Percentiles rank a stretch among this genome's conserved stretches.
These are phyloP conservation scores for Solanum ahanhuiri DNA, from an alignment of 257 asterid genomes.

Conservation along the genomic window DNA sequence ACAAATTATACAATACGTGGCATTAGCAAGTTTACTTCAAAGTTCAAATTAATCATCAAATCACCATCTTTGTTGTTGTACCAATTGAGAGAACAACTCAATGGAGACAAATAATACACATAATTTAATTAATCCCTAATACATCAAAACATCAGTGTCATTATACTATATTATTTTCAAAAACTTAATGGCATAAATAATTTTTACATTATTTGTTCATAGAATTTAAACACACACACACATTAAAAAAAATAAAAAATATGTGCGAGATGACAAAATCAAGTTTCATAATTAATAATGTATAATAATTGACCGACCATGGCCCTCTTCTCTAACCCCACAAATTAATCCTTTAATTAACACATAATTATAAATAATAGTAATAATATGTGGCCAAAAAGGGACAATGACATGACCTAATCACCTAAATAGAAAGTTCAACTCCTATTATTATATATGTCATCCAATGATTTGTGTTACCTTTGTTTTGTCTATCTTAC, in stretches of 20 bases:
- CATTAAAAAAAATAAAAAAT: too few species aligned
- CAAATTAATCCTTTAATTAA: background rate
- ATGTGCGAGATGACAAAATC: background rate
- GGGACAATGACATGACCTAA: conserved; percentile 16
- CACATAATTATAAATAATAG: conserved; percentile 18
- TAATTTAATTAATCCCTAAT: background rate
- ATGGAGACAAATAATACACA: background rate
- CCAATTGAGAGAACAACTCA: background rate
- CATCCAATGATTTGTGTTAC: conserved; percentile 48
- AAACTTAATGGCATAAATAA: background rate
- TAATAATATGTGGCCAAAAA: background rate
- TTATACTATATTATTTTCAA: background rate
- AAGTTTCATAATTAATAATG: conserved; percentile 13
- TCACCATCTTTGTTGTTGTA: background rate
- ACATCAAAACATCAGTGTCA: background rate
- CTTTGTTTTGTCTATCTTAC: conserved; percentile 19
- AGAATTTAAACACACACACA: background rate
- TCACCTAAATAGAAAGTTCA: conserved; percentile 35
- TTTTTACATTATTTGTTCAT: background rate
- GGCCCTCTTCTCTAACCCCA: conserved; percentile 15
- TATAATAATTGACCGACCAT: conserved; percentile 32
- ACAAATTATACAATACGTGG: background rate
- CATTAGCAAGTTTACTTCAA: background rate
- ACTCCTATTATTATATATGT: conserved; percentile 34
- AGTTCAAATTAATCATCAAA: background rate